Evolutionary conservation across 805 yeast genomes (phyloP).

Genomic region (Lipomyces sp.): DNA sequence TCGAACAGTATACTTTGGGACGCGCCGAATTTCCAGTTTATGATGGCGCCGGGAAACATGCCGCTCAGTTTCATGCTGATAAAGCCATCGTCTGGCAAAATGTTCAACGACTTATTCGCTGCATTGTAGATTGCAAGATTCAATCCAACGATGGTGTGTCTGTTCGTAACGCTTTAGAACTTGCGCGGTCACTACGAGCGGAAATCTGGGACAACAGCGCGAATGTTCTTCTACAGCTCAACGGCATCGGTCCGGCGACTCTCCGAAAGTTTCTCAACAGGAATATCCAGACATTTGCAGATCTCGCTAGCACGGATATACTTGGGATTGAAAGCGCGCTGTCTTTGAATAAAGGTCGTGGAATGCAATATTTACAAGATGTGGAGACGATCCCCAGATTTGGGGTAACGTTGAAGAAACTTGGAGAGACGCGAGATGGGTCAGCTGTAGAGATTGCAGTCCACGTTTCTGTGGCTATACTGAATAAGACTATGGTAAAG

Average conservation of each 20-base stretch:
- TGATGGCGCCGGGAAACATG: constrained; percentile 50
- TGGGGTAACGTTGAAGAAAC: constrained; percentile 34
- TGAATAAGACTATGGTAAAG: constrained; percentile 41
- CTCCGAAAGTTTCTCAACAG: constrained; percentile 49
- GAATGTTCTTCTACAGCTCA: constrained; percentile 54
- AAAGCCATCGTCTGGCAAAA: constrained; percentile 52
- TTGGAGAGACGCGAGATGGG: constrained; percentile 27
- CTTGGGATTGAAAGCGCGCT: constrained; percentile 51
- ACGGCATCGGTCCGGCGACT: constrained; percentile 52
- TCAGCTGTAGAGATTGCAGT: constrained; percentile 33
- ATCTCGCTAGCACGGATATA: constrained; percentile 44
- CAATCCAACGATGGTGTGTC: constrained; percentile 53
- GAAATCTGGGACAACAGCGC: constrained; percentile 58
- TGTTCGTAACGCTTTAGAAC: constrained; percentile 47
- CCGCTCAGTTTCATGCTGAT: constrained; percentile 52
- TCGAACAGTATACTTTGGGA: constrained; percentile 58
- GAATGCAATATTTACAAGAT: constrained; percentile 48
- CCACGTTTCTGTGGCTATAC: constrained; percentile 39
- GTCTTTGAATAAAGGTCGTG: constrained; percentile 51
- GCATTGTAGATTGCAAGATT: constrained; percentile 53
- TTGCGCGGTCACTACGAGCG: constrained; percentile 51
- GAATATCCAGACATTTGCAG: constrained; percentile 46
- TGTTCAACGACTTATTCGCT: constrained; percentile 51
- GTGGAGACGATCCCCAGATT: constrained; percentile 49
- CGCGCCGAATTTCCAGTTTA: constrained; percentile 55